Base-by-base conservation (phyloP, 768 basidiomycete species). In the Rhizopogon roseolus region DNA sequence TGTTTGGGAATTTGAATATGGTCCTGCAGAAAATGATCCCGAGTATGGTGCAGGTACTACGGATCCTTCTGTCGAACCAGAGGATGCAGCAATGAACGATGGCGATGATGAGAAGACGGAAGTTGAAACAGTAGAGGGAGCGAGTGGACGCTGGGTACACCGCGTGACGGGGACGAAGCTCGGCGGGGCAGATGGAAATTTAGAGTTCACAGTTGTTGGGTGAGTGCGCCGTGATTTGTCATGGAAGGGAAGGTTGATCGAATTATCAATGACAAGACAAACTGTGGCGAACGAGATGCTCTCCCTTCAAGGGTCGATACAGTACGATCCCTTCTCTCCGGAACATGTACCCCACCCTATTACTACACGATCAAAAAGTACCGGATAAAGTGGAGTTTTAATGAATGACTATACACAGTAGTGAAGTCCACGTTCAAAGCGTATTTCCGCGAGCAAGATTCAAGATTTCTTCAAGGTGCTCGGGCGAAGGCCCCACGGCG, bases 231-330 rank as follows among this genome's bases (percentile, higher is more conserved):
- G 56, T 65, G 32, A 17, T 32, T 50, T 13, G 41, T 59, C 19
- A 6, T 13, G 19, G 8, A 34, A 41, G 42, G 32, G 29, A 19
- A 52, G 51, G 22, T 44, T 60, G 34, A 66, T 41, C 28, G 19
- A 10, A 6, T 49, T 28, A 45, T 55, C 42, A 19, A 38, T 54
- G 48, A 38, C 63, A 97, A 36, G 94, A 25, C 67, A 94, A 54
- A 93, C 86, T 13, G 82, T 94, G 34, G 92, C 93, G 32, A 95
- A 97, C 63, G 88, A 95, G 64, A 95, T 96, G 92, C 72, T 97
- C 17, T 95, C 93, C 2, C 71, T 97, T 11, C 77, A 90, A 29
- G 93, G 93, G 8, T 93, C 92, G 3, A 74, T 94, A 54, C 89
- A 90, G 60, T 36, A 36, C 13, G 34, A 36, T 36, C 89, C 88